phyloP scores from a whole-genome alignment of 192 early-diverging fungal genomes.

The Coemansia sp. region DNA sequence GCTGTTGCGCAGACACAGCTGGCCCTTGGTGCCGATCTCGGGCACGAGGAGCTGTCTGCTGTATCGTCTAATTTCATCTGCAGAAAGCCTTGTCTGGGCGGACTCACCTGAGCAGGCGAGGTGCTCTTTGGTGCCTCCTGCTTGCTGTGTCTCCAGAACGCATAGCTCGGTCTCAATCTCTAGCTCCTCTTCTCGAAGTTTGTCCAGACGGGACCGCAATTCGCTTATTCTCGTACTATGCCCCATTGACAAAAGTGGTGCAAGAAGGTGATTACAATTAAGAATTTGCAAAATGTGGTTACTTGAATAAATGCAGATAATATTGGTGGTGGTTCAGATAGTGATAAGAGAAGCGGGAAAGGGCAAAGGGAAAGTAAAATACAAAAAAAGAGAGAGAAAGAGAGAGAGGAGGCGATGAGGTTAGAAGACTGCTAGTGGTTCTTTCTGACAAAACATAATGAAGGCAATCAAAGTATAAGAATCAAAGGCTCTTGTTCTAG shows the following conservation, averaged over 20 bases:
- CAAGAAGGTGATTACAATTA: not conserved
- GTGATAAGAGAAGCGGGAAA: not conserved
- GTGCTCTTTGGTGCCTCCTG: not conserved
- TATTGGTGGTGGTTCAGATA: not conserved
- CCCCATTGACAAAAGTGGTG: slow-evolving; percentile 3
- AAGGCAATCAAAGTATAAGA: no score
- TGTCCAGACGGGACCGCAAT: slow-evolving; percentile 21
- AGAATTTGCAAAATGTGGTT: not conserved
- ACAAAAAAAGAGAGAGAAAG: not conserved
- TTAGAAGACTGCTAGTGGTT: not conserved
- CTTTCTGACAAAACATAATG: no score
- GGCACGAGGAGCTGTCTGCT: slow-evolving; percentile 85
- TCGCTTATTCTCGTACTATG: slow-evolving; percentile 1
- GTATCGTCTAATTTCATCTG: slow-evolving; percentile 77
- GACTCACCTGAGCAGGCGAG: not conserved
- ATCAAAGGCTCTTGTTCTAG: no score
- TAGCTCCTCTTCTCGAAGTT: slow-evolving; percentile 42
- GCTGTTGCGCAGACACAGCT: slow-evolving; percentile 71
- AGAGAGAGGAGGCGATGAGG: not conserved
- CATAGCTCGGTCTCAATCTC: slow-evolving; percentile 38
- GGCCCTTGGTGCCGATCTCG: slow-evolving; percentile 70
- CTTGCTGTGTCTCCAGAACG: slow-evolving; percentile 15
- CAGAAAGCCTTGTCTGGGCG: slow-evolving; percentile 48
- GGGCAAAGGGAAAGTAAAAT: not conserved
- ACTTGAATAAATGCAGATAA: not conserved